phyloP scores from a whole-genome alignment of 768 basidiomycete genomes.

The Lactarius sanguifluus region DNA sequence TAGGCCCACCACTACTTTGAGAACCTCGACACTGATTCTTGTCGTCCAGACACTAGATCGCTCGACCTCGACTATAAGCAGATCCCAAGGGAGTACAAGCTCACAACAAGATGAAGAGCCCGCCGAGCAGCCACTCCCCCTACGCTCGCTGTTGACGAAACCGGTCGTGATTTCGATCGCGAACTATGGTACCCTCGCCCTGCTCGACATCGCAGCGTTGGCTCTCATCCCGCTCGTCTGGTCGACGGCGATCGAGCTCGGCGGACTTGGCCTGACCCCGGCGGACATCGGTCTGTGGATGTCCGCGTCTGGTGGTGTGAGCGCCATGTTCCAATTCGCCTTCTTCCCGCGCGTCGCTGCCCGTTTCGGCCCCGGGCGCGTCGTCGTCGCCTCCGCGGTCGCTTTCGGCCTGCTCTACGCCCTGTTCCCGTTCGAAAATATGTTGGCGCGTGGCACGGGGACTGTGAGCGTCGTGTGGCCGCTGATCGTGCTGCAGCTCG shows the following conservation, averaged over 20 bases:
- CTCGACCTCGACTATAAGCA: background rate
- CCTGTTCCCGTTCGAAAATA: constrained; percentile 33
- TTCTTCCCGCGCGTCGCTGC: background rate
- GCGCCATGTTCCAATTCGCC: background rate
- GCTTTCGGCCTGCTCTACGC: background rate
- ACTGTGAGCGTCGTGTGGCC: background rate
- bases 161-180: background rate
- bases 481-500: background rate
- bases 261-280: background rate
- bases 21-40: background rate
- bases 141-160: background rate
- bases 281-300: constrained; percentile 2
- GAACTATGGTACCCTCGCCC: background rate
- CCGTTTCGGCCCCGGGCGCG: background rate
- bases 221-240: background rate
- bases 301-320: background rate
- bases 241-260: background rate
- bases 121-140: background rate
- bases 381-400: background rate
- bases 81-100: background rate
- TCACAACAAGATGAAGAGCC: background rate
- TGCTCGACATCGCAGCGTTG: background rate
- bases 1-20: background rate
- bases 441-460: background rate
- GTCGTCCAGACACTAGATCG: background rate